Evolutionary conservation across 345 rosid genomes (phyloP), one percentile per base, ranked within the genome.

Genomic region (Rhodomyrtus tomentosa): DNA sequence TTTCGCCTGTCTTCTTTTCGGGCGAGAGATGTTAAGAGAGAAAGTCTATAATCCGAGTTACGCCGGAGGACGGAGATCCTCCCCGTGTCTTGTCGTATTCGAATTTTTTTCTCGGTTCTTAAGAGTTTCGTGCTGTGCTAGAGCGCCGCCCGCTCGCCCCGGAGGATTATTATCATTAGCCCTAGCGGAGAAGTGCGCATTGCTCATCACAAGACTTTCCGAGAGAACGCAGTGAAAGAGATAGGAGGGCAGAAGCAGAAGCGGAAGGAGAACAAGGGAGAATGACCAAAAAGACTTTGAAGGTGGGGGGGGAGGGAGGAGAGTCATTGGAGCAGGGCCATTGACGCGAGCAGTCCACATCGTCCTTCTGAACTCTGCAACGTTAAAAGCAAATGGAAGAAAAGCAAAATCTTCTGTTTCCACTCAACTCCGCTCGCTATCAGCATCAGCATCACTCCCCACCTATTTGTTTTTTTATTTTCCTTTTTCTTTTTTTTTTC

Each of bases 341-440:
- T 56, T 42, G 84, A 82, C 24, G n/a, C 84, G 74, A 55, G 84
- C 21, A 56, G 84, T 82, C 84, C 84, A 40, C 84, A 40, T 82
- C 79, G 24, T 36, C 45, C 58, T 50, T 50, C 55, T 82, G 62
- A 82, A 52, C 68, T 58, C 83, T 54, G 56, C 83, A 54, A 25
- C 68, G 50, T 58, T 29, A 82, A 82, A 55, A 82, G 48, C 54
- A 82, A 82, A 36, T 36, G 76, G 42, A 16, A 40, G 10, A 68
- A 53, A 68, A 68, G 79, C 45, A 68, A 68, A 58, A 68, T 68
- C 79, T 68, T 82, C 79, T 68, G 45, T 36, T 68, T 68, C 79
- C 79, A 68, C 62, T 52, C 54, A 83, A 15, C 83, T 42, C 49
- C 42, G 4, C 80, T 54, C 84, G 14, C 54, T 38, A 13, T 48